These are phyloP conservation scores for Macrocybe gigantea DNA, from an alignment of 768 basidiomycete species.

Conservation along the genomic window DNA sequence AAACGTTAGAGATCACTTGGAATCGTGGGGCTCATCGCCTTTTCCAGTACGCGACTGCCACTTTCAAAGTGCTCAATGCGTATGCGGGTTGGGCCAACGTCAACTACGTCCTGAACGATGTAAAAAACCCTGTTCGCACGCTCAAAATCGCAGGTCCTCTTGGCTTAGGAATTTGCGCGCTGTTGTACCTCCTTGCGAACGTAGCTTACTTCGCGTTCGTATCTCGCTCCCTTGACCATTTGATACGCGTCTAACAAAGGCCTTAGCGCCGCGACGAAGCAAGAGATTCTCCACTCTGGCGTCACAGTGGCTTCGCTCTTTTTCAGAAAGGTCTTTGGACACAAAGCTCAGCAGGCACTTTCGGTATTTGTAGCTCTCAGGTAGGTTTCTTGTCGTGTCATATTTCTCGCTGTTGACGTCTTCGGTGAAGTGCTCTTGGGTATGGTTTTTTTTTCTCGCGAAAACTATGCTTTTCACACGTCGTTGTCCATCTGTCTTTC, in stretches of 20 bases:
- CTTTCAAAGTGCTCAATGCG: conserved; percentile 37
- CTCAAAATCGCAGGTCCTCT: conserved; percentile 61
- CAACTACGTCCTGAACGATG: conserved; percentile 63
- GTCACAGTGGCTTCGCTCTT: conserved; percentile 60
- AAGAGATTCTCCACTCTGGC: conserved; percentile 53
- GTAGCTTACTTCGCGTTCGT: conserved; percentile 51
- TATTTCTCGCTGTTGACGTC: too few relatives aligned
- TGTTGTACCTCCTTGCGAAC: conserved; percentile 57
- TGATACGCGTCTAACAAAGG: too few relatives aligned
- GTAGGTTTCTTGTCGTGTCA: too few relatives aligned
- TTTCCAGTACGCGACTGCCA: background rate
- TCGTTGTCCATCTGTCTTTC: background rate
- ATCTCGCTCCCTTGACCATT: too few relatives aligned
- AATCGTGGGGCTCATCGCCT: conserved; percentile 15
- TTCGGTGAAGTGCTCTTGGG: too few relatives aligned
- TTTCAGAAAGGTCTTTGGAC: conserved; percentile 62
- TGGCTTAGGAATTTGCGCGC: conserved; percentile 46
- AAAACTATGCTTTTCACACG: background rate
- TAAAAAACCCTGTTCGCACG: conserved; percentile 55
- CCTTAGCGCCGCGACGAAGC: conserved; percentile 46
- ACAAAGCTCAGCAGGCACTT: conserved; percentile 36
- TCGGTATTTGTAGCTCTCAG: conserved; percentile 7
- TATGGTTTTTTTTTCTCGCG: too few relatives aligned
- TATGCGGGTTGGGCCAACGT: conserved; percentile 62
- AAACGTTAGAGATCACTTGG: conserved; percentile 30